phyloP scores from a whole-genome alignment of 257 asterid species.

The Solanum habrochaites region DNA sequence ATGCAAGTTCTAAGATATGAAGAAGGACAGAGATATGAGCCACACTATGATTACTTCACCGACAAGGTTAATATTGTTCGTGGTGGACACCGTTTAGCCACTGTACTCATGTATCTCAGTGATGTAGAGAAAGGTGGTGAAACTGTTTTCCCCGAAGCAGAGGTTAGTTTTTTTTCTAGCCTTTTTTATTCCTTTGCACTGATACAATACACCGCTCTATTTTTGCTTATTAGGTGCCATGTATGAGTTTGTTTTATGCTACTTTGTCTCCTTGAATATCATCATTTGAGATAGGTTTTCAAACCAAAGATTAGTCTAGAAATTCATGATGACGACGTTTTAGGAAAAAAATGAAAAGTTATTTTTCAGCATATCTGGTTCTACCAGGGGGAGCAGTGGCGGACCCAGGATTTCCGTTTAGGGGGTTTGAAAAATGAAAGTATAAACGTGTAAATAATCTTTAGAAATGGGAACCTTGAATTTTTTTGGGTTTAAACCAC shows the following conservation, averaged over 20 bases:
- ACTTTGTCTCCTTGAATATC: neutral
- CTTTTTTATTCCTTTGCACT: neutral
- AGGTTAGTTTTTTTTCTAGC: slow-evolving; percentile 47
- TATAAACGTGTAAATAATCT: too few relatives aligned
- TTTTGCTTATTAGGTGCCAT: neutral
- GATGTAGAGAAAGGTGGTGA: slow-evolving; percentile 95
- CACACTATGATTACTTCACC: slow-evolving; percentile 72
- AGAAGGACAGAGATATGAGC: slow-evolving; percentile 89
- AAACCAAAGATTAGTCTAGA: neutral
- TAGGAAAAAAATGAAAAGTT: neutral
- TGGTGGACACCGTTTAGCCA: slow-evolving; percentile 92
- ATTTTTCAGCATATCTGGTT: neutral
- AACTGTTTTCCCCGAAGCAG: slow-evolving; percentile 89
- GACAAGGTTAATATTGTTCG: slow-evolving; percentile 78
- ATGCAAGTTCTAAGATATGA: slow-evolving; percentile 83
- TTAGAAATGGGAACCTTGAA: too few relatives aligned
- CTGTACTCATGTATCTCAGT: slow-evolving; percentile 85
- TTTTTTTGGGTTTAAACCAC: too few relatives aligned
- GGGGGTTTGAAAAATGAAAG: too few relatives aligned
- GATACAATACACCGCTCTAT: neutral
- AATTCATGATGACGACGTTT: neutral
- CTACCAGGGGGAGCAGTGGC: neutral
- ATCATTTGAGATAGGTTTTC: neutral
- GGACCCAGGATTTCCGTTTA: too few relatives aligned
- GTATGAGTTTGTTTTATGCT: neutral